These are phyloP conservation scores for Daedalea quercina DNA, from an alignment of 768 basidiomycete genomes.

Conservation along the genomic window DNA sequence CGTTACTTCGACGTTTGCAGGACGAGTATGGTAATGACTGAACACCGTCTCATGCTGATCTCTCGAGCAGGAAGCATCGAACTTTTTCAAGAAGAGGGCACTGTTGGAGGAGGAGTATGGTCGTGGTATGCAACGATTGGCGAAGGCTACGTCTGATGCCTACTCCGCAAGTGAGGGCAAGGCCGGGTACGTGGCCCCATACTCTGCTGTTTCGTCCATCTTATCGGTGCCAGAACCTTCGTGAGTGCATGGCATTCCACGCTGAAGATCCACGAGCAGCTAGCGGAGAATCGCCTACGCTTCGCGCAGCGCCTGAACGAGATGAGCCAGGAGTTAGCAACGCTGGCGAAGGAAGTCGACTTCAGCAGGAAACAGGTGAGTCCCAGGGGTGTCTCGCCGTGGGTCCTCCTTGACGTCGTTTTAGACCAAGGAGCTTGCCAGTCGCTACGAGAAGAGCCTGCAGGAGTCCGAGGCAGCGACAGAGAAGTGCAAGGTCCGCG, in stretches of 20 bases:
- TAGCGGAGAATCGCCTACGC: constrained; percentile 84
- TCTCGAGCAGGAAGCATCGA: constrained; percentile 70
- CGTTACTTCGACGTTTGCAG: too few relatives aligned
- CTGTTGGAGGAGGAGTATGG: constrained; percentile 94
- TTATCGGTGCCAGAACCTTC: constrained; percentile 28
- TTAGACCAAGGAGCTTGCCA: constrained; percentile 87
- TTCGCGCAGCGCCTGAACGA: constrained; percentile 87
- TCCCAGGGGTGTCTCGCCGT: neutral
- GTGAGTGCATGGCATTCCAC: constrained; percentile 86
- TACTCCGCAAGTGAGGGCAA: constrained; percentile 90
- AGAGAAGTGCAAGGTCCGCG: constrained; percentile 82
- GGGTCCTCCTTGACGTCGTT: neutral
- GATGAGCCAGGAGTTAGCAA: constrained; percentile 92
- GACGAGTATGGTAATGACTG: too few relatives aligned
- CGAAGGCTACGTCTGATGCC: constrained; percentile 68
- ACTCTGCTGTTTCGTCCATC: neutral
- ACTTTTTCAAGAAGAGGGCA: constrained; percentile 91
- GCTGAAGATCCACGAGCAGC: constrained; percentile 81
- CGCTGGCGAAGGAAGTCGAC: constrained; percentile 86
- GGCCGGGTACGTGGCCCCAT: constrained; percentile 58
- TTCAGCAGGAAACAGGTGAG: constrained; percentile 84
- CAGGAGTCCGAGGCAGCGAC: constrained; percentile 82
- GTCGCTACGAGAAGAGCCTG: constrained; percentile 79
- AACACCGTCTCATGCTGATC: too few relatives aligned
- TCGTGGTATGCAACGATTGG: constrained; percentile 76